A percentile compares a stretch with the other conserved stretches of the same genome.
These are phyloP conservation scores for Arachis stenosperma DNA, from an alignment of 306 rosid species.

Conservation along the genomic window DNA sequence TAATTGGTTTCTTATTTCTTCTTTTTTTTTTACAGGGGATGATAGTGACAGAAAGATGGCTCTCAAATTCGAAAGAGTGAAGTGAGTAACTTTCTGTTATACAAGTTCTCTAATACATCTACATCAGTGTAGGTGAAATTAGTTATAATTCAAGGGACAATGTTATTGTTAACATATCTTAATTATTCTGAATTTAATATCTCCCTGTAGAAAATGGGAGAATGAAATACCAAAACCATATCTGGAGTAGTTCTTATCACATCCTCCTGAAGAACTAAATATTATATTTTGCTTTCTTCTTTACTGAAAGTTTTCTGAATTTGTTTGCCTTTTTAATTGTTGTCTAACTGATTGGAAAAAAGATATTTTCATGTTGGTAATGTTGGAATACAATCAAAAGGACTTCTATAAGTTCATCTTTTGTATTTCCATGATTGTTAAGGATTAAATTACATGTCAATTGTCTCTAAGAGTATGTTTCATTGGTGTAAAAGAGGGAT, in stretches of 20 bases:
- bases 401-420: not conserved
- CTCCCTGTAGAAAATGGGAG: not conserved
- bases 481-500: no score
- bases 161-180: slow-evolving; percentile 1
- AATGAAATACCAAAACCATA: not conserved
- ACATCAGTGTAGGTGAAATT: not conserved
- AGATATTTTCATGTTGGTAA: not conserved
- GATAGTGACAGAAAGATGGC: slow-evolving; percentile 78
- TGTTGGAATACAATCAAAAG: not conserved
- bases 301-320: not conserved
- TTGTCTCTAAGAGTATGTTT: not conserved
- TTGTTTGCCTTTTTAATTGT: not conserved
- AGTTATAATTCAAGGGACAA: not conserved
- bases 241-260: not conserved
- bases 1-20: slow-evolving; percentile 28
- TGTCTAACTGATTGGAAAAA: not conserved
- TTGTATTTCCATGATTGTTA: not conserved
- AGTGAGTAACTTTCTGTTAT: slow-evolving; percentile 57
- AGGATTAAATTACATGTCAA: not conserved
- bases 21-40: slow-evolving; percentile 56
- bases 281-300: not conserved
- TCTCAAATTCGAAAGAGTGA: slow-evolving; percentile 76
- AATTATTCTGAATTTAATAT: not conserved
- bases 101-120: not conserved
- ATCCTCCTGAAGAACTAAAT: not conserved